Base-by-base conservation (phyloP, 1,139 yeast species). In the Suhomyces bribrorum region DNA sequence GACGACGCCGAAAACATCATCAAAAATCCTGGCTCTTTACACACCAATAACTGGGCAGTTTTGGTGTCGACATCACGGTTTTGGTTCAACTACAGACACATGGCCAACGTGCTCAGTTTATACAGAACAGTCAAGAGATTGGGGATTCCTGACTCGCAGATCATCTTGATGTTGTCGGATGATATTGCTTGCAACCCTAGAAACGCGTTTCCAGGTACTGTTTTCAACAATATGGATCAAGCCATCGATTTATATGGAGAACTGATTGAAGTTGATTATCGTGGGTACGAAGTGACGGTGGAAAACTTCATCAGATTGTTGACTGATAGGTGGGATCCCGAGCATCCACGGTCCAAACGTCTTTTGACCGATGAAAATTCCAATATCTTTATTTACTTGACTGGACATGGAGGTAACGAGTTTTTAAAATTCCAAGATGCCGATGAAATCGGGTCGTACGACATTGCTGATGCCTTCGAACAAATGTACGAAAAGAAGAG, bases 371-470 rank as follows among this genome's bases (percentile, higher is more conserved):
- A 92, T 64, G 97, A 90, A 57, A 83, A 89, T 57, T 87, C 96
- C 14, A 92, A 92, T 59, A 88, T 92, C 35, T 87, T 92, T 61
- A 86, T 92, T 27, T 92, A 94, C 61, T 76, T 92, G 81, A 94
- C 98, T 1, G 99, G 99, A 12, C 99, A 92, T 62, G 99, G 99
- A 12, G 99, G 99, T 37, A 89, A 90, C 55, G 97, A 92, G 62
- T 92, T 92, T 61, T 75, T 94, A 52, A 92, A 92, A 64, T 92
- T 92, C 62, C 99, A 92, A 63, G 99, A 92, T 58, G 97, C 98
- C 3, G 98, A 94, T 61, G 98, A 92, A 59, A 89, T 92, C 42
- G 90, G 96, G 2, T 84, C 96, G 11, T 84, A 87, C 65, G 99
- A 92, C 62, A 78, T 92, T 48, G 98, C 98, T 0, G 96, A 92